phyloP scores from a whole-genome alignment of 208 protist genomes.

The Acanthamoeba lenticulata region DNA sequence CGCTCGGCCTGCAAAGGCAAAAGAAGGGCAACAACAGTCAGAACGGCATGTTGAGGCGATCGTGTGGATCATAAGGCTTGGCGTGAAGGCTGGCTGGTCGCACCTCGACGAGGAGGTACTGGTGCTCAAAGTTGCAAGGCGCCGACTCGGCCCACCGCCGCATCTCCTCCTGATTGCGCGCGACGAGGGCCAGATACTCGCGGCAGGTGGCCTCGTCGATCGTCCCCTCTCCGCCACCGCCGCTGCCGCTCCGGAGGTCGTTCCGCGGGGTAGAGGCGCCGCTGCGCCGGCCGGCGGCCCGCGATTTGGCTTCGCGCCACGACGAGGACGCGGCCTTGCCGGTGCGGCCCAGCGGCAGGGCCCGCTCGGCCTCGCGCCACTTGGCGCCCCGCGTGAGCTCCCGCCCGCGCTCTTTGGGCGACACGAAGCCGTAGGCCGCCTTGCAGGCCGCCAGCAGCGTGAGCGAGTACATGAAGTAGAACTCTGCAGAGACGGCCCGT shows the following conservation, averaged over 20 bases:
- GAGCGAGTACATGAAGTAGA: constrained; percentile 50
- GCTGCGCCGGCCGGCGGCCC: not conserved
- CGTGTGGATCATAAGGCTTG: not conserved
- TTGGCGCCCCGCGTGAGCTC: not conserved
- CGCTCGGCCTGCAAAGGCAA: not conserved
- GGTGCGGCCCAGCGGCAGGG: too few species aligned
- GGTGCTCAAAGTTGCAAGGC: constrained; percentile 7
- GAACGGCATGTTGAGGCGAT: too few species aligned
- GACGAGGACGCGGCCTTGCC: too few species aligned
- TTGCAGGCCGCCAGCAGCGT: constrained; percentile 24
- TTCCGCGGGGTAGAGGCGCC: not conserved
- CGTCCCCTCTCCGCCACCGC: too few species aligned
- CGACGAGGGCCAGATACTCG: not conserved
- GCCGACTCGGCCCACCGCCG: not conserved
- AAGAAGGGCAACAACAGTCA: too few species aligned
- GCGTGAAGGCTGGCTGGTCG: not conserved
- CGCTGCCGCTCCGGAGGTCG: not conserved
- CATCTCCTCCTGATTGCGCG: not conserved
- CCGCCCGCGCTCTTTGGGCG: not conserved
- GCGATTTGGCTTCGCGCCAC: not conserved
- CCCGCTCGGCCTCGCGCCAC: not conserved
- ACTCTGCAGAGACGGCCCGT: not conserved
- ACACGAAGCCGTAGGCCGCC: not conserved
- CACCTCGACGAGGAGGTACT: constrained; percentile 43
- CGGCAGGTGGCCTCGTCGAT: not conserved